These are phyloP conservation scores for Aureobasidium melanogenum DNA, from an alignment of 2,329 filamentous ascomycete species.

Conservation along the genomic window DNA sequence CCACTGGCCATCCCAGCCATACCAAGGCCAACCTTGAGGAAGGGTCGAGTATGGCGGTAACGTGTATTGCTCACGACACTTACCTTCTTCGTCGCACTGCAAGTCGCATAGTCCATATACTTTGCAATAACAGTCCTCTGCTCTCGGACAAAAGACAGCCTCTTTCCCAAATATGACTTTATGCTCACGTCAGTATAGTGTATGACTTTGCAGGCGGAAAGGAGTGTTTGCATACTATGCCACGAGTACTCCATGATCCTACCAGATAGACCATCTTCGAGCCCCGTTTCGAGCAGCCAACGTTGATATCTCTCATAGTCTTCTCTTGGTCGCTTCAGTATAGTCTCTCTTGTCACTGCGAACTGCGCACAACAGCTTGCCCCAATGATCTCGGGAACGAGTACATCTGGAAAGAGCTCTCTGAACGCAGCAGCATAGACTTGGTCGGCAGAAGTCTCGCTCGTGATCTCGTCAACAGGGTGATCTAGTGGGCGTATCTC, in stretches of 20 bases:
- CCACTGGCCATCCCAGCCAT: slow-evolving; percentile 42
- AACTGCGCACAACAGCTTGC: slow-evolving; percentile 49
- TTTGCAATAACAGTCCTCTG: slow-evolving; percentile 57
- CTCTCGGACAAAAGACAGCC: slow-evolving; percentile 50
- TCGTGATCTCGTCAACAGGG: slow-evolving; percentile 29
- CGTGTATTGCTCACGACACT: slow-evolving; percentile 50
- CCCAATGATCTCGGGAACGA: slow-evolving; percentile 37
- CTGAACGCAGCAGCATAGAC: slow-evolving; percentile 42
- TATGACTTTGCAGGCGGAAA: neutral
- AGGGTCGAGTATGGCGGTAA: slow-evolving; percentile 50
- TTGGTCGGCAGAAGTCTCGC: slow-evolving; percentile 37
- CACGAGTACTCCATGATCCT: slow-evolving; percentile 50
- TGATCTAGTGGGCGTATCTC: slow-evolving; percentile 39
- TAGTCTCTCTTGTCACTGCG: slow-evolving; percentile 40
- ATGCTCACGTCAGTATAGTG: neutral
- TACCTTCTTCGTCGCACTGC: slow-evolving; percentile 31
- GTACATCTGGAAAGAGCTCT: slow-evolving; percentile 36
- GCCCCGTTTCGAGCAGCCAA: slow-evolving; percentile 40
- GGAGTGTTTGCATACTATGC: slow-evolving; percentile 32
- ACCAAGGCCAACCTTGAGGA: slow-evolving; percentile 53
- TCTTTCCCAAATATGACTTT: slow-evolving; percentile 13
- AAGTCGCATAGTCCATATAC: slow-evolving; percentile 55
- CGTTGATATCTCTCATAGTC: slow-evolving; percentile 42
- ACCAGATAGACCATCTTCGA: slow-evolving; percentile 43
- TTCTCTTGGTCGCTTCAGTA: slow-evolving; percentile 35